phyloP scores from a whole-genome alignment of 768 basidiomycete species.

The Phaeotremella skinneri region DNA sequence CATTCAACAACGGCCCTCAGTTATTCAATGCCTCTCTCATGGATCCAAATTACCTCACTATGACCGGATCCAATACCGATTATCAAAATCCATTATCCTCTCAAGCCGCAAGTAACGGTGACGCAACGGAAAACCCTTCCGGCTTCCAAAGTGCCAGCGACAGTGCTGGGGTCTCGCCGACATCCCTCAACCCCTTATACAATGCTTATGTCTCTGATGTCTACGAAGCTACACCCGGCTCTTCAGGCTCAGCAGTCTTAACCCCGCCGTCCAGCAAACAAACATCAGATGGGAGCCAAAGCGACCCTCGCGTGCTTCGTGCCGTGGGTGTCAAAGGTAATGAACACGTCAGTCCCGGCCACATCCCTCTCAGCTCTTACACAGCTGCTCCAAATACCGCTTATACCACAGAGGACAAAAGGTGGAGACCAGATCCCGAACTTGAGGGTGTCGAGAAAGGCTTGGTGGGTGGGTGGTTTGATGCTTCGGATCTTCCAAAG shows the following conservation, averaged over 20 bases:
- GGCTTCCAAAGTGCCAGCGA: too few relatives aligned
- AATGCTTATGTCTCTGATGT: not conserved
- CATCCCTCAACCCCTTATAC: not conserved
- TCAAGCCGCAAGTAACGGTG: too few relatives aligned
- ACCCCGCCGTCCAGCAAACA: not conserved
- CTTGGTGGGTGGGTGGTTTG: constrained; percentile 45
- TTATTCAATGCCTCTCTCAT: not conserved
- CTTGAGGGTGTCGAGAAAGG: constrained; percentile 14
- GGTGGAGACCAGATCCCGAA: constrained; percentile 3
- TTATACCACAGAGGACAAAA: not conserved
- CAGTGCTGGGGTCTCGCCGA: too few relatives aligned
- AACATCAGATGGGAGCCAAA: not conserved
- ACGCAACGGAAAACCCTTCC: too few relatives aligned
- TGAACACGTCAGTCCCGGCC: not conserved
- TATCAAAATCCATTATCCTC: too few relatives aligned
- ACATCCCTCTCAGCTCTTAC: not conserved
- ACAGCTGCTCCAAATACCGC: not conserved
- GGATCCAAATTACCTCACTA: not conserved
- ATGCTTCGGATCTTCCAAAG: constrained; percentile 41
- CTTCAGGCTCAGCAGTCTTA: not conserved
- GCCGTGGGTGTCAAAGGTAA: not conserved
- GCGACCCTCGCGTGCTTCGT: too few relatives aligned
- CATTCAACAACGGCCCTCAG: not conserved
- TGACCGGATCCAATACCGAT: too few relatives aligned
- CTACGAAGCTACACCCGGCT: not conserved